Base-by-base conservation (phyloP, 352 stramenopile species). In the Phytophthora pseudosyringae region DNA sequence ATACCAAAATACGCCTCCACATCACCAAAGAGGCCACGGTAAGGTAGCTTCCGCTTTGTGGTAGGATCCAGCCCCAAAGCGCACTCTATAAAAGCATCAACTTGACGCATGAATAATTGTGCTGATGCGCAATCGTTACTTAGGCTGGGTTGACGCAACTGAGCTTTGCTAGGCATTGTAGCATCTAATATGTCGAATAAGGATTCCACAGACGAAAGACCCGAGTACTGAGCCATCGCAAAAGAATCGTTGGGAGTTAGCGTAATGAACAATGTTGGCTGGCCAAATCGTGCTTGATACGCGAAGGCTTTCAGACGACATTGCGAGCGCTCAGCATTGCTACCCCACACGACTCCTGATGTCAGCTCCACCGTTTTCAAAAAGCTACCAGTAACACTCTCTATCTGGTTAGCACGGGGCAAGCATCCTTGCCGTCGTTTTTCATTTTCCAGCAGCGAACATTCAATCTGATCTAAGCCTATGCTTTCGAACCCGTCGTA, bases 1-100 rank as follows among this genome's bases (percentile, higher is more conserved):
- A 61, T 52, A 18, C 41, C 41, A 26, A 47, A 61, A 25, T 61
- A 61, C 3, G 43, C 53, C 16, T 52, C 5, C 10, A 61, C 41
- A 12, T 25, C 13, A 3, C 32, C 31, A 25, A 61, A 1, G 21
- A 21, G 21, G 21, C 21, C 1, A 21, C 21, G 2, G 21, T 21
- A 2, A 21, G 21, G 21, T 21, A 21, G 21, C 21, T 21, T 12
- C 35, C 36, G 4, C 7, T 31, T 16, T n/a, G 16, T 47, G 6
- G 9, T 47, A 29, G 16, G 41, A 31, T 47, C 41, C 1, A 47
- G 15, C 3, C 16, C 41, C 16, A 47, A n/a, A 2, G 13, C 18
- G 15, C 15, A 6, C 21, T 13, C 15, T 15, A 46, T 15, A 46
- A 47, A 31, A 6, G 41, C 41, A 31, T 47, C 41, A 29, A 47